These are phyloP conservation scores for Rhodotorula toruloides DNA, from an alignment of 768 basidiomycete genomes.

Conservation along the genomic window DNA sequence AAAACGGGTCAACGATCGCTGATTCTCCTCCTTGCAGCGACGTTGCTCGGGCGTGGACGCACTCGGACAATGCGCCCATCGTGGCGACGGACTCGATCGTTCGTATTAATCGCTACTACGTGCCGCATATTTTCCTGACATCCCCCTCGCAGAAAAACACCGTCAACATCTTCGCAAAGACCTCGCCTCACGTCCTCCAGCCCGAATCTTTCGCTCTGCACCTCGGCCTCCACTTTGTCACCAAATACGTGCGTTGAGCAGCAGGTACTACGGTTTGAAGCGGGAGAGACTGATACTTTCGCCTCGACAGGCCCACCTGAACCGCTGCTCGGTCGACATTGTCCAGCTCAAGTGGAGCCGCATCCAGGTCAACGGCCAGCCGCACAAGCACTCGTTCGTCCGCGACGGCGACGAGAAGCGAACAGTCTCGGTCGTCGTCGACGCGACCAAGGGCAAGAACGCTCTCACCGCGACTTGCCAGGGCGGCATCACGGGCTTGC, in stretches of 20 bases:
- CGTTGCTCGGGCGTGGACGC: constrained; percentile 55
- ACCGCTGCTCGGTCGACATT: constrained; percentile 40
- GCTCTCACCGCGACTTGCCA: constrained; percentile 60
- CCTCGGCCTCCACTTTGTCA: constrained; percentile 73
- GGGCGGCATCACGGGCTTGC: constrained; percentile 32
- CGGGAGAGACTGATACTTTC: background rate
- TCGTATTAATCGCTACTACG: constrained; percentile 46
- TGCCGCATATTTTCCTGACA: constrained; percentile 45
- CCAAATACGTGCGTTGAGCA: constrained; percentile 54
- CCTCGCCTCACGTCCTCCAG: constrained; percentile 75
- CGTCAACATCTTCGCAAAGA: constrained; percentile 57
- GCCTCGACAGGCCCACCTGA: constrained; percentile 28
- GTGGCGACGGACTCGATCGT: constrained; percentile 81
- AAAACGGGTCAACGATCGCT: background rate
- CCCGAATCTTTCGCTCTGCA: constrained; percentile 85
- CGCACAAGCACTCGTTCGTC: constrained; percentile 74
- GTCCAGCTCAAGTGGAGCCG: constrained; percentile 69
- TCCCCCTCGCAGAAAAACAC: constrained; percentile 16
- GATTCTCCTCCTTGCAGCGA: constrained; percentile 48
- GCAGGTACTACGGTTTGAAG: background rate
- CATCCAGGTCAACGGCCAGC: constrained; percentile 47
- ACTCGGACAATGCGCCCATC: constrained; percentile 79
- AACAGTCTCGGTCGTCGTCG: constrained; percentile 51
- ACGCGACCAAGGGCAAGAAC: constrained; percentile 61
- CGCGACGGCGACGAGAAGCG: constrained; percentile 89